Conservation (phyloP, 1,284 basidiomycete species). For the Moesziomyces sp. region DNA sequence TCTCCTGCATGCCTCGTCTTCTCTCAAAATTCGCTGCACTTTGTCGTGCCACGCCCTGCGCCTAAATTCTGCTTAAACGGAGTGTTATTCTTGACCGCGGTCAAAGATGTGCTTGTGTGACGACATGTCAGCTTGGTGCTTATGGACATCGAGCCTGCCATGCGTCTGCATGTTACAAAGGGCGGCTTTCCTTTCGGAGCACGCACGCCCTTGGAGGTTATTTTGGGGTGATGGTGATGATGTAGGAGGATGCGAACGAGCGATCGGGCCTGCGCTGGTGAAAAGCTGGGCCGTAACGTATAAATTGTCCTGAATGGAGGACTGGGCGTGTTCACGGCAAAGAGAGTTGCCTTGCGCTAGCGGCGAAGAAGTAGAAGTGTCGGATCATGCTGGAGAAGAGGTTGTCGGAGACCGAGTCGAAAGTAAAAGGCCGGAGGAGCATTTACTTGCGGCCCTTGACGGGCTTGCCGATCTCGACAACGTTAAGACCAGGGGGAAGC, state of each 20-base stretch:
- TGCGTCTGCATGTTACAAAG: constrained; percentile 20
- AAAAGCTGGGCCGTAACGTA: background rate
- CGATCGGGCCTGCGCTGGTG: constrained; percentile 1
- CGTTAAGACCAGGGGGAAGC: constrained; percentile 81
- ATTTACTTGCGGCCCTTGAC: constrained; percentile 55
- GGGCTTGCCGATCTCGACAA: constrained; percentile 55
- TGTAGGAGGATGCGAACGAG: constrained; percentile 6
- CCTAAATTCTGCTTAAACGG: too few relatives aligned
- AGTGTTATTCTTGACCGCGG: too few relatives aligned
- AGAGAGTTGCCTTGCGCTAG: constrained; percentile 3
- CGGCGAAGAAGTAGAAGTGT: constrained; percentile 3
- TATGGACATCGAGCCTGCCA: background rate
- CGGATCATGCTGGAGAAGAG: background rate
- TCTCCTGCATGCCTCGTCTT: too few relatives aligned
- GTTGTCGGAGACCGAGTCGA: constrained; percentile 6
- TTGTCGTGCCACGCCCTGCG: too few relatives aligned
- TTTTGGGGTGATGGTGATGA: constrained; percentile 3
- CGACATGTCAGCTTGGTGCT: too few relatives aligned
- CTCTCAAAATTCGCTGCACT: too few relatives aligned
- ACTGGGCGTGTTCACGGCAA: constrained; percentile 12
- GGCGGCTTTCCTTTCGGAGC: background rate
- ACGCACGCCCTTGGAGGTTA: background rate
- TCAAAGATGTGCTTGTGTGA: too few relatives aligned
- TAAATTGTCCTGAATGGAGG: constrained; percentile 9
- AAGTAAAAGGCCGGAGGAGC: background rate